Evolutionary conservation across 1,284 basidiomycete species (phyloP), one percentile per base, ranked within the genome.

Genomic region (Earliella scabrosa): DNA sequence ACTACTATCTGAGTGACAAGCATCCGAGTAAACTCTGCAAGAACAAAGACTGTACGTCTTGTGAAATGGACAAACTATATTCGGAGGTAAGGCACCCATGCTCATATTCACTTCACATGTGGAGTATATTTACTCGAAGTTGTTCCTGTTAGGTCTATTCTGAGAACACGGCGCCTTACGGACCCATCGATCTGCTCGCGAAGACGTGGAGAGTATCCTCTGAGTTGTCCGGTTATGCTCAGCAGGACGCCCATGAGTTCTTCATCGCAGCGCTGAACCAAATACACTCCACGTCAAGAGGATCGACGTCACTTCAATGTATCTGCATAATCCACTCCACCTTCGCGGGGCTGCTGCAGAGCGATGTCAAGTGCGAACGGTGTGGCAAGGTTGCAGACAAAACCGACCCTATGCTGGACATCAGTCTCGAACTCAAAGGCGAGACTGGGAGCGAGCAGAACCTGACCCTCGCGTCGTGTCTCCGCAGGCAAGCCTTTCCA

Each of bases 181-280:
- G 92, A 0, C 96, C 97, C 0, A 86, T 89, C 1, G 87, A 87
- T 2, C 91, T 98, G 71, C 82, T 98, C 11, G 83, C 88, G 38
- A 88, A 90, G 34, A 92, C 92, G 48, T 98, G 96, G 95, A 86
- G 89, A 63, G 86, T 88, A 24, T 89, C 89, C 3, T 72, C 87
- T 0, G 94, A 97, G 64, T 78, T 98, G 3, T 87, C 93, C 8
- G 94, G 93, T 1, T 92, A 98, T 64, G 87, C 93, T 0, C 97
- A 99, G 72, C 97, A 98, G 68, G 96, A 96, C 63, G 93, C 94
- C 0, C 93, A 97, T 73, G 94, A 96, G 73, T 93, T 91, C 70
- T 93, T 95, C 73, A 89, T 94, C 52, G 82, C 88, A 20, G 83
- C 86, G 0, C 76, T 95, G 18, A 92, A 93, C 64, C 86, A 92